These are phyloP conservation scores for Claviceps digitariae DNA, from an alignment of 2,329 filamentous ascomycete species.

Conservation along the genomic window DNA sequence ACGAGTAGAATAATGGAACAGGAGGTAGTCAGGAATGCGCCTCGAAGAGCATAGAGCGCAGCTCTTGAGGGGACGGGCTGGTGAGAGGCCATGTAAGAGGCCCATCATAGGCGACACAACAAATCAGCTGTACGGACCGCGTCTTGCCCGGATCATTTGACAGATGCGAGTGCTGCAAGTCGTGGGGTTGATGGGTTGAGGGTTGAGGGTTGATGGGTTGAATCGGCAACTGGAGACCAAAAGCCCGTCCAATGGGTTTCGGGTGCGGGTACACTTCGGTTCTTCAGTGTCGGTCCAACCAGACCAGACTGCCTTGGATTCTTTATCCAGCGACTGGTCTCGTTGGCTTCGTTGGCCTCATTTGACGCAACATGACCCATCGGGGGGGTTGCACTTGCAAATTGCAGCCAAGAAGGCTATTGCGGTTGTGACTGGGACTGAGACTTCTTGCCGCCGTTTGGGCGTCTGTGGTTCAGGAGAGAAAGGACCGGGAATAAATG, in stretches of 20 bases:
- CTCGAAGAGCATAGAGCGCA: slow-evolving; percentile 40
- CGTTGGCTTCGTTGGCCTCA: too few species aligned
- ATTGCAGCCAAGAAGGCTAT: too few species aligned
- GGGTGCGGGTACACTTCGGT: slow-evolving; percentile 3
- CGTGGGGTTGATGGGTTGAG: neutral
- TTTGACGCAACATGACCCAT: too few species aligned
- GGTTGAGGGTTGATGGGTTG: neutral
- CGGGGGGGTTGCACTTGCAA: too few species aligned
- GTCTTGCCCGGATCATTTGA: neutral
- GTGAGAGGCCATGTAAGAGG: slow-evolving; percentile 28
- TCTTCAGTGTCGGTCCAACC: too few species aligned
- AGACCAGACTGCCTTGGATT: too few species aligned
- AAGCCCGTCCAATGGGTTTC: neutral
- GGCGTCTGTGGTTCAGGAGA: neutral
- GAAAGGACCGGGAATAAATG: neutral
- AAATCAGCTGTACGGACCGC: neutral
- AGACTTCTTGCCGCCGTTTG: neutral
- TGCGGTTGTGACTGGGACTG: too few species aligned
- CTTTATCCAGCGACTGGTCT: too few species aligned
- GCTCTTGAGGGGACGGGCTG: slow-evolving; percentile 40
- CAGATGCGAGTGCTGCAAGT: neutral
- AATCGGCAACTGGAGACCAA: neutral
- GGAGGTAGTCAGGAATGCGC: slow-evolving; percentile 42
- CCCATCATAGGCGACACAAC: slow-evolving; percentile 10
- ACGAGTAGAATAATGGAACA: slow-evolving; percentile 41